A percentile compares a stretch with the other conserved stretches of the same genome.
Conservation (phyloP, 768 basidiomycete genomes). For the Boletus reticulatus region DNA sequence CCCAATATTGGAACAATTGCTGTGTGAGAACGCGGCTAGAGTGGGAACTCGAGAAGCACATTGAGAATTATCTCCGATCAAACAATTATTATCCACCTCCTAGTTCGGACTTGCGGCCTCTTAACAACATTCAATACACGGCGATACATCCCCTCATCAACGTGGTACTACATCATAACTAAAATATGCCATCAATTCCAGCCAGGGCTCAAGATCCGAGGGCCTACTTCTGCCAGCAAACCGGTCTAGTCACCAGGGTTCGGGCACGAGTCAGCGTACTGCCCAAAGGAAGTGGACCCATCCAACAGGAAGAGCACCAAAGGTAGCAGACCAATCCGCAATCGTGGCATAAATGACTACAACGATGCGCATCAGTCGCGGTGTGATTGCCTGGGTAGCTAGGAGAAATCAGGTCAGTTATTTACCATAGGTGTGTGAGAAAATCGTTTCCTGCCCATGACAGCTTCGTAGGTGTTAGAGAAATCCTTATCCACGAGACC, state of each 20-base stretch:
- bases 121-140: too few relatives aligned
- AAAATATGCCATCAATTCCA: neutral
- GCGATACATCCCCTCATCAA: too few relatives aligned
- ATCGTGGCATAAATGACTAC: constrained; percentile 64
- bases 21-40: too few relatives aligned
- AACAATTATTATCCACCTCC: too few relatives aligned
- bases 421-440: neutral
- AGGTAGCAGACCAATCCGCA: constrained; percentile 47
- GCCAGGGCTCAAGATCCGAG: constrained; percentile 1
- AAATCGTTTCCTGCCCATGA: constrained; percentile 42
- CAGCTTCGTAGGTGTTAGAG: constrained; percentile 53
- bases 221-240: constrained; percentile 38
- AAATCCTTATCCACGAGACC: constrained; percentile 65
- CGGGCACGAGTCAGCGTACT: constrained; percentile 52
- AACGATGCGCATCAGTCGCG: neutral
- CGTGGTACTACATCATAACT: too few relatives aligned
- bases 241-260: constrained; percentile 50
- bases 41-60: too few relatives aligned
- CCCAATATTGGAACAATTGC: too few relatives aligned
- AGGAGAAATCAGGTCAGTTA: neutral
- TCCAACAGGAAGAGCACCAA: constrained; percentile 58
- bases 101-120: too few relatives aligned
- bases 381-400: constrained; percentile 40
- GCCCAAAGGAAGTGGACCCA: constrained; percentile 58
- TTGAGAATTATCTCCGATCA: too few relatives aligned